phyloP scores from a whole-genome alignment of 192 early-diverging fungal genomes.

The Jimgerdemannia lactiflua region DNA sequence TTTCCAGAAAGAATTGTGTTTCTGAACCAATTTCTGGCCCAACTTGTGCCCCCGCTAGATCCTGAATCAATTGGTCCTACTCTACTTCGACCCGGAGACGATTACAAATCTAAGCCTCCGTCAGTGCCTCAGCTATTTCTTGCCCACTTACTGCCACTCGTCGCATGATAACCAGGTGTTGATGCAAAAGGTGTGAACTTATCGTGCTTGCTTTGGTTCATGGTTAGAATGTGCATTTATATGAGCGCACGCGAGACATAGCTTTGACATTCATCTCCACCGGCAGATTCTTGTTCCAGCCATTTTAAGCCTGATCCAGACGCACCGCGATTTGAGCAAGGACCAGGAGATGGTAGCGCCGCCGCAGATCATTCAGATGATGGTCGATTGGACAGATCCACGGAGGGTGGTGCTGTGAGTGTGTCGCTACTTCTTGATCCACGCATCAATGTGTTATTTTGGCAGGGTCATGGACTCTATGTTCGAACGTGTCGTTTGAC shows the following conservation, averaged over 20 bases:
- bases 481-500: background rate
- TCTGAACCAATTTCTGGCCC: too few relatives aligned
- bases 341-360: slow-evolving; percentile 51
- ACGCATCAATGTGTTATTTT: background rate
- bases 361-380: slow-evolving; percentile 64
- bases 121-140: slow-evolving; percentile 89
- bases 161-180: slow-evolving; percentile 65
- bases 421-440: slow-evolving; percentile 23
- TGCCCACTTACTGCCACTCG: slow-evolving; percentile 82
- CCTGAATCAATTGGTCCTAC: slow-evolving; percentile 69
- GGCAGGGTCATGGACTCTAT: background rate
- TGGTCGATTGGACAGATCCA: slow-evolving; percentile 78
- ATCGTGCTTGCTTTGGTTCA: slow-evolving; percentile 16
- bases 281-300: slow-evolving; percentile 32
- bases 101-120: slow-evolving; percentile 62
- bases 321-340: slow-evolving; percentile 26
- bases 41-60: slow-evolving; percentile 32
- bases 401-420: slow-evolving; percentile 62
- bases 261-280: background rate
- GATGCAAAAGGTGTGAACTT: slow-evolving; percentile 52
- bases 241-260: too few relatives aligned
- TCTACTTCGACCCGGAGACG: slow-evolving; percentile 81
- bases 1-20: too few relatives aligned
- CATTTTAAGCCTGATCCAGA: slow-evolving; percentile 29
- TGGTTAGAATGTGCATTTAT: background rate